Percentiles rank a stretch among this genome's conserved stretches.
Evolutionary conservation across 352 stramenopile genomes (phyloP).

Genomic region (Elongisporangium senticosum): DNA sequence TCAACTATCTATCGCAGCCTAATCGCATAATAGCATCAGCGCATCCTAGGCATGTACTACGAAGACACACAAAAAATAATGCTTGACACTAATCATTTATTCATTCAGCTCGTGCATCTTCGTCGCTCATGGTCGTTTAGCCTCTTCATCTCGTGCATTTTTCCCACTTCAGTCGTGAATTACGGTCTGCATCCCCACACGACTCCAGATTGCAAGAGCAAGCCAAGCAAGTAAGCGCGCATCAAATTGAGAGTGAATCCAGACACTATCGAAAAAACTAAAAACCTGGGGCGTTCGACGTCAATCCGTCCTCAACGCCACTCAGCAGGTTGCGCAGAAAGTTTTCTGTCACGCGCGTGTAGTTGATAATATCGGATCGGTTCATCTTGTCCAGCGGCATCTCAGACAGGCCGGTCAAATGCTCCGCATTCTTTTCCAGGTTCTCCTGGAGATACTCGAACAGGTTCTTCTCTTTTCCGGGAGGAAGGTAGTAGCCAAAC

Average conservation of each 20-base stretch:
- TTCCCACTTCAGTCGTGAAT: not conserved
- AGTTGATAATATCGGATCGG: slow-evolving; percentile 92
- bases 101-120: not conserved
- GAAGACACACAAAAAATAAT: not conserved
- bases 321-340: slow-evolving; percentile 90
- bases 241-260: not conserved
- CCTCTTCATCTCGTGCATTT: not conserved
- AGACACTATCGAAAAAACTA: not conserved
- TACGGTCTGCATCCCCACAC: too few species aligned
- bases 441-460: slow-evolving; percentile 95
- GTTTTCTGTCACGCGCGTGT: slow-evolving; percentile 90
- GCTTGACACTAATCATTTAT: not conserved
- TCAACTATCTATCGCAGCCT: not conserved
- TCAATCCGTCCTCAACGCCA: slow-evolving; percentile 87
- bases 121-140: not conserved
- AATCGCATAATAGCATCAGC: not conserved
- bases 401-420: slow-evolving; percentile 88
- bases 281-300: slow-evolving; percentile 25
- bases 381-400: slow-evolving; percentile 91
- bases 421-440: slow-evolving; percentile 92
- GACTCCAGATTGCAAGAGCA: not conserved
- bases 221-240: not conserved
- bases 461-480: slow-evolving; percentile 88
- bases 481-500: slow-evolving; percentile 92
- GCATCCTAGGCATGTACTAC: not conserved